phyloP scores from a whole-genome alignment of 1,284 basidiomycete species.

The Phellinidium pouzarii region DNA sequence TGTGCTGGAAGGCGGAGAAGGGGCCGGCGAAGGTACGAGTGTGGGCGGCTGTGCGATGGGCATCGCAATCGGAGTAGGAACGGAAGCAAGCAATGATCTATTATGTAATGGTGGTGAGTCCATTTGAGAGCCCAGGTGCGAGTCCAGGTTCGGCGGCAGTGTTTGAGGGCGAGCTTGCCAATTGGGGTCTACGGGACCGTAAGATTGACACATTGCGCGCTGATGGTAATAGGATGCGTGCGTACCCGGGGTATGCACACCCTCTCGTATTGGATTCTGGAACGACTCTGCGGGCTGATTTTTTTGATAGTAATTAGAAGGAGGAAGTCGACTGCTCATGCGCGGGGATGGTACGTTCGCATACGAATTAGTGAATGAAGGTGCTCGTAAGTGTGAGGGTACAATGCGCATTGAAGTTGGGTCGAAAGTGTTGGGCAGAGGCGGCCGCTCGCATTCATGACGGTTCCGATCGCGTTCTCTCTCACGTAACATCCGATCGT shows the following conservation, averaged over 20 bases:
- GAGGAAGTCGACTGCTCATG: background rate
- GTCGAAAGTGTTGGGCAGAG: conserved; percentile 12
- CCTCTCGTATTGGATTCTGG: background rate
- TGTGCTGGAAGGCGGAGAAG: background rate
- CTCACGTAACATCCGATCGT: conserved; percentile 1
- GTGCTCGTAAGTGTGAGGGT: background rate
- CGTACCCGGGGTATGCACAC: background rate
- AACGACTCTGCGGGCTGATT: background rate
- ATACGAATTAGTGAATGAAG: conserved; percentile 12
- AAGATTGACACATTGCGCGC: background rate
- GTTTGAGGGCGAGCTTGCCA: background rate
- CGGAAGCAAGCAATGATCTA: too few relatives aligned
- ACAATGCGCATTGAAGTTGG: background rate
- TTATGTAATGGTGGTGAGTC: too few relatives aligned
- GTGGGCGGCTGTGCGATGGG: background rate
- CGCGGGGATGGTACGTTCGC: conserved; percentile 4
- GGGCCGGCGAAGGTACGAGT: background rate
- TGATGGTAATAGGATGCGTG: background rate
- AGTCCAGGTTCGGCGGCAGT: background rate
- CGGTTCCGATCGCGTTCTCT: background rate
- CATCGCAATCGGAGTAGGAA: background rate
- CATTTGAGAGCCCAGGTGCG: too few relatives aligned
- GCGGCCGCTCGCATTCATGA: background rate
- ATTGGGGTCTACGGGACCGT: background rate
- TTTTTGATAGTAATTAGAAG: background rate